These are phyloP conservation scores for Polychaeton citri DNA, from an alignment of 2,329 filamentous ascomycete species.

Conservation along the genomic window DNA sequence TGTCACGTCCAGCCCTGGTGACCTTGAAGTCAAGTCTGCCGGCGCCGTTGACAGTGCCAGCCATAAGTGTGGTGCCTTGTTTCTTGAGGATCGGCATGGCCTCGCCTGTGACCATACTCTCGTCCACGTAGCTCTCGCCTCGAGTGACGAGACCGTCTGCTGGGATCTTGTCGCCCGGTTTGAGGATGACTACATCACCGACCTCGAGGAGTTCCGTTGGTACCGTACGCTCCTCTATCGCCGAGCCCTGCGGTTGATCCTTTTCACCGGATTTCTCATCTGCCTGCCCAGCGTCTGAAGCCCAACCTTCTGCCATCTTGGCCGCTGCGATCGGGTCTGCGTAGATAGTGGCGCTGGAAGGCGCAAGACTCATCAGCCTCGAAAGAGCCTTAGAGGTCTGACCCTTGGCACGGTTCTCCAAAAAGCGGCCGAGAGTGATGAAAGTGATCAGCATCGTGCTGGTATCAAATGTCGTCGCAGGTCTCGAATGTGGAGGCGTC, in stretches of 20 bases:
- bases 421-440: conserved; percentile 75
- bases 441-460: conserved; percentile 98
- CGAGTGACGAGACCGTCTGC: conserved; percentile 78
- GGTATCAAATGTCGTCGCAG: conserved; percentile 88
- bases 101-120: conserved; percentile 98
- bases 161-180: conserved; percentile 91
- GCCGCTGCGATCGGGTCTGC: conserved; percentile 85
- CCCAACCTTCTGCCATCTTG: conserved; percentile 75
- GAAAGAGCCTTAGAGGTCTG: conserved; percentile 92
- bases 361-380: conserved; percentile 85
- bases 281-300: conserved; percentile 32
- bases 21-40: conserved; percentile 87
- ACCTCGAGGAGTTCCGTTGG: conserved; percentile 91
- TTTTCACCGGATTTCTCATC: conserved; percentile 24
- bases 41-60: conserved; percentile 88
- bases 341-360: conserved; percentile 95
- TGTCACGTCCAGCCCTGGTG: conserved; percentile 83
- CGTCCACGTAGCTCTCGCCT: conserved; percentile 87
- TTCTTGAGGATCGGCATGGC: conserved; percentile 89
- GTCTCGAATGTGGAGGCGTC: conserved; percentile 61
- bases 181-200: conserved; percentile 82
- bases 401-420: conserved; percentile 91
- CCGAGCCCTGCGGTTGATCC: conserved; percentile 37
- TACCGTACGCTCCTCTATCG: conserved; percentile 71
- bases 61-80: conserved; percentile 67